These are phyloP conservation scores for Candida suzukii DNA, from an alignment of 805 yeast genomes.

Conservation along the genomic window DNA sequence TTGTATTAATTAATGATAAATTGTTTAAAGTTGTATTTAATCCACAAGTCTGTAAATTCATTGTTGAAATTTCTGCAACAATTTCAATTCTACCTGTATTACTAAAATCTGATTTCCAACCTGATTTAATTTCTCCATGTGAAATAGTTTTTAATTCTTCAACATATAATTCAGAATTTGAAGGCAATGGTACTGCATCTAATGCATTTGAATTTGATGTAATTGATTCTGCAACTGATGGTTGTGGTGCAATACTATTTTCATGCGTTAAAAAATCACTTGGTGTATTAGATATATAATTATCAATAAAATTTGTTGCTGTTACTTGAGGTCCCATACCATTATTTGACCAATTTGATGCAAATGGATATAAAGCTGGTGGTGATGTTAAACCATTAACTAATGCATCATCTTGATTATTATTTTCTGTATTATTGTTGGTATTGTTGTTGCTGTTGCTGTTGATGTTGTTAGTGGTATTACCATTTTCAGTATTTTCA, in stretches of 20 bases:
- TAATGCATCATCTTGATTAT: neutral
- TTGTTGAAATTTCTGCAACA: constrained; percentile 61
- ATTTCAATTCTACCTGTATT: constrained; percentile 75
- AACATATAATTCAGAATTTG: constrained; percentile 32
- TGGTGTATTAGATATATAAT: too few relatives aligned
- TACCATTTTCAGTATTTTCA: neutral
- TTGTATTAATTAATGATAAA: constrained; percentile 23
- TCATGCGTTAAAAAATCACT: neutral
- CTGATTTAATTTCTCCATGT: constrained; percentile 76
- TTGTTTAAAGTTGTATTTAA: constrained; percentile 21
- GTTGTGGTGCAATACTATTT: neutral
- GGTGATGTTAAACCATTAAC: neutral
- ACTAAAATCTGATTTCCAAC: constrained; percentile 92
- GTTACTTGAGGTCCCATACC: neutral
- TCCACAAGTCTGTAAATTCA: constrained; percentile 49
- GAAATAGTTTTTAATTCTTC: constrained; percentile 73
- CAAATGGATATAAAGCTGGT: constrained; percentile 16
- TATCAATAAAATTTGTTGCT: neutral
- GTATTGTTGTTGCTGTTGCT: neutral
- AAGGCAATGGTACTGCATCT: constrained; percentile 7
- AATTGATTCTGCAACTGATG: neutral
- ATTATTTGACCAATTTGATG: constrained; percentile 21
- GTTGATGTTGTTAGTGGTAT: neutral
- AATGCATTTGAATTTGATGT: neutral
- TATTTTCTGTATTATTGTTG: neutral